Percentiles rank a stretch among this genome's conserved stretches.
These are phyloP conservation scores for Hymenoscyphus albidus DNA, from an alignment of 2,329 filamentous ascomycete genomes.

Conservation along the genomic window DNA sequence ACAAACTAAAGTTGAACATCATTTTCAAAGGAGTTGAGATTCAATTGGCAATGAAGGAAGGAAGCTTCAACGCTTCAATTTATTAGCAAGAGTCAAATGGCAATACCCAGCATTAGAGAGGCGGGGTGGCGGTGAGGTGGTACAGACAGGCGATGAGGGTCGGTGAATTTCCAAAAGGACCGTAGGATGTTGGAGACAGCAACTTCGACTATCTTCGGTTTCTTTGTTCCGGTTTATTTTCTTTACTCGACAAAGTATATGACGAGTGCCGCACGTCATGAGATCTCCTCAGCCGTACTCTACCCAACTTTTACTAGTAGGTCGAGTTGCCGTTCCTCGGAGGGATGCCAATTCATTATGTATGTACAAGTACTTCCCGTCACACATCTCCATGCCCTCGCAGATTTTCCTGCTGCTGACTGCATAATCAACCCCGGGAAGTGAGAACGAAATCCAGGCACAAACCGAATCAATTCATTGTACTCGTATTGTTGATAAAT, in stretches of 20 bases:
- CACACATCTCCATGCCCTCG: neutral
- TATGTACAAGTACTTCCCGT: neutral
- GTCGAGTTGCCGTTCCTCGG: neutral
- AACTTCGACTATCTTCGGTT: neutral
- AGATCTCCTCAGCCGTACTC: neutral
- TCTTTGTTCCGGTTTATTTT: neutral
- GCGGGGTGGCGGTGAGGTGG: neutral
- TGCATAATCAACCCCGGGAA: neutral
- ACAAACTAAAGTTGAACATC: neutral
- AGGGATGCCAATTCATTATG: neutral
- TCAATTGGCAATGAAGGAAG: neutral
- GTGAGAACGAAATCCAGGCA: neutral
- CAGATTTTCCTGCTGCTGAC: neutral
- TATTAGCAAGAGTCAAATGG: neutral
- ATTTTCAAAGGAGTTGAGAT: neutral
- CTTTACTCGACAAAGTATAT: neutral
- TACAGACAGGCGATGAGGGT: neutral
- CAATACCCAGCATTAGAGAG: neutral
- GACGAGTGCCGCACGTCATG: neutral
- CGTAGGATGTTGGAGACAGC: neutral
- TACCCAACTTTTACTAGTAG: neutral
- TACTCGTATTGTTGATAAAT: neutral
- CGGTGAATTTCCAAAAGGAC: neutral
- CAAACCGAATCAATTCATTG: neutral
- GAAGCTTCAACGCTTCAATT: neutral